Evolutionary conservation across 805 yeast species (phyloP).

Genomic region (Zygotorulaspora sp.): DNA sequence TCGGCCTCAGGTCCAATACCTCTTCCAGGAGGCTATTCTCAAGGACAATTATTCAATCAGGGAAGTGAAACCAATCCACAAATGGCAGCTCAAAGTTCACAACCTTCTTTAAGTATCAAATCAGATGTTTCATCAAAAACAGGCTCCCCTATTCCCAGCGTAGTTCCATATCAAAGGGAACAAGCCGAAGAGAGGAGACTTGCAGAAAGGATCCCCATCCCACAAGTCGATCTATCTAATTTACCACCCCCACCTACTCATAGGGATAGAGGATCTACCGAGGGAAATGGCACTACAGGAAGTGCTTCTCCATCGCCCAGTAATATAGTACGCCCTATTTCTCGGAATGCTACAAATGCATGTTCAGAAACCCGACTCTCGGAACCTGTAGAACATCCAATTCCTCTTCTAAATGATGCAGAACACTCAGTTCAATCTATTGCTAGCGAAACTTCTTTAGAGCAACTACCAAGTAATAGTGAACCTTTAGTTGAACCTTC

Average conservation of each 20-base stretch:
- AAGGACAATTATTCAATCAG: neutral
- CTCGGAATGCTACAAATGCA: neutral
- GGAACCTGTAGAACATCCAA: neutral
- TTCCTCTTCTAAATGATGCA: no score
- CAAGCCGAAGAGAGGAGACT: constrained; percentile 2
- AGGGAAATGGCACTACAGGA: neutral
- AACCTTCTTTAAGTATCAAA: neutral
- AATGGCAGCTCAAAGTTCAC: neutral
- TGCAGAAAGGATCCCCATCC: constrained; percentile 6
- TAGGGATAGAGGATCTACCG: constrained; percentile 20
- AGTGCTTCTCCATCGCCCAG: neutral
- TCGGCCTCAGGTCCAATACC: no score
- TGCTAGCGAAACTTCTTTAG: neutral
- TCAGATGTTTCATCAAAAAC: neutral
- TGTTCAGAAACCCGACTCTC: neutral
- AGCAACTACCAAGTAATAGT: neutral
- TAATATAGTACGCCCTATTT: neutral
- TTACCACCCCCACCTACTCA: constrained; percentile 34
- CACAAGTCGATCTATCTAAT: constrained; percentile 15
- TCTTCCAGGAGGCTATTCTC: neutral
- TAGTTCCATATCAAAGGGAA: constrained; percentile 6
- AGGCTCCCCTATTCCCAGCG: constrained; percentile 3
- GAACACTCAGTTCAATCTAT: neutral
- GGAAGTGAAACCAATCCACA: constrained; percentile 5
- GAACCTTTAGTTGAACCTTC: no score